Evolutionary conservation across 805 yeast genomes (phyloP).

Genomic region (Maudiozyma barnettii): DNA sequence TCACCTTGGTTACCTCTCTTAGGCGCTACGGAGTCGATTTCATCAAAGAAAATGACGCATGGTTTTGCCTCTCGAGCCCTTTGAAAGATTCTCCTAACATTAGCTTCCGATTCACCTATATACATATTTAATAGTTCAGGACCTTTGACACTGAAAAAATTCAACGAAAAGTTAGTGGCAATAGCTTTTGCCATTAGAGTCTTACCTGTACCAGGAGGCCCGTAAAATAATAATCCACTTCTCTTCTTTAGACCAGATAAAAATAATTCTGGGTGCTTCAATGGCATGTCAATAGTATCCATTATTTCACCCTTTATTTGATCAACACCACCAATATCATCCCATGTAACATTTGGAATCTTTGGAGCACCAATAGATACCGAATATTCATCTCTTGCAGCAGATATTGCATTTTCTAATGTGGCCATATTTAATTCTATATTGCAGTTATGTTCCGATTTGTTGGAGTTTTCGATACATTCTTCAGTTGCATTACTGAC

Average conservation of each 20-base stretch:
- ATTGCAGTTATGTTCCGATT: too few relatives aligned
- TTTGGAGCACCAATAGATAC: slow-evolving; percentile 95
- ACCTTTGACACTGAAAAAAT: slow-evolving; percentile 94
- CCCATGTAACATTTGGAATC: slow-evolving; percentile 93
- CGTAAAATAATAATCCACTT: slow-evolving; percentile 89
- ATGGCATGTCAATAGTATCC: slow-evolving; percentile 93
- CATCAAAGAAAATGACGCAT: slow-evolving; percentile 95
- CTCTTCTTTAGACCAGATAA: slow-evolving; percentile 84
- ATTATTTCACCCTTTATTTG: slow-evolving; percentile 82
- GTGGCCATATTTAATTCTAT: background rate
- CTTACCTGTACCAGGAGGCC: slow-evolving; percentile 98
- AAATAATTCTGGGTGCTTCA: slow-evolving; percentile 85
- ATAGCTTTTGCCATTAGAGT: slow-evolving; percentile 93
- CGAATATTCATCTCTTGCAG: slow-evolving; percentile 79
- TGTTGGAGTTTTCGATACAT: slow-evolving; percentile 13
- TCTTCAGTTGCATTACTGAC: slow-evolving; percentile 52
- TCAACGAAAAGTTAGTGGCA: slow-evolving; percentile 88
- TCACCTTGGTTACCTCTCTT: slow-evolving; percentile 98
- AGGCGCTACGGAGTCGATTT: slow-evolving; percentile 95
- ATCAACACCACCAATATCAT: slow-evolving; percentile 93
- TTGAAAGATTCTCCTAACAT: slow-evolving; percentile 89
- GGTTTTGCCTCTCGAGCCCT: slow-evolving; percentile 94
- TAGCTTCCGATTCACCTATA: slow-evolving; percentile 97
- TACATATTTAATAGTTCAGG: slow-evolving; percentile 96
- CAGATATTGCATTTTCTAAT: slow-evolving; percentile 43